A percentile compares a stretch with the other conserved stretches of the same genome.
phyloP scores from a whole-genome alignment of 768 basidiomycete species.

The Termitomyces sp. region DNA sequence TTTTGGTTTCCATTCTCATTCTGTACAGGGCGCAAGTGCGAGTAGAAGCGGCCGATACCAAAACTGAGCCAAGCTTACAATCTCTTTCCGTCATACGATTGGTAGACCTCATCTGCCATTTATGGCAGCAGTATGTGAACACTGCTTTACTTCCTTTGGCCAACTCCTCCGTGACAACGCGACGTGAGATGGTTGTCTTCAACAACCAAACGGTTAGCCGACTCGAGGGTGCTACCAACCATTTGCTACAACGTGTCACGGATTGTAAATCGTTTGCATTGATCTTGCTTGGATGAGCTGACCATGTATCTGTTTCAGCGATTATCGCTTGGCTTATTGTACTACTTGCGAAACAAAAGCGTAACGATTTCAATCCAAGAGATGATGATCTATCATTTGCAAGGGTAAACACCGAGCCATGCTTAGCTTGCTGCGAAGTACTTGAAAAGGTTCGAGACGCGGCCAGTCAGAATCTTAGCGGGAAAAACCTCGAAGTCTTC shows the following conservation, averaged over 20 bases:
- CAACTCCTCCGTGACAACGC: slow-evolving; percentile 77
- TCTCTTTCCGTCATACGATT: slow-evolving; percentile 60
- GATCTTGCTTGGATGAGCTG: not conserved
- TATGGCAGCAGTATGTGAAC: slow-evolving; percentile 96
- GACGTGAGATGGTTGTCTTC: slow-evolving; percentile 91
- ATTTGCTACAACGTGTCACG: slow-evolving; percentile 72
- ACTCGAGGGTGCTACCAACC: slow-evolving; percentile 81
- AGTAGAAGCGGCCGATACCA: slow-evolving; percentile 71
- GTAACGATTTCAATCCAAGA: slow-evolving; percentile 93
- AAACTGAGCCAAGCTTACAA: slow-evolving; percentile 76
- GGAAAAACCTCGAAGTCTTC: slow-evolving; percentile 91
- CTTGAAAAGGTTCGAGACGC: slow-evolving; percentile 79
- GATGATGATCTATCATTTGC: slow-evolving; percentile 96
- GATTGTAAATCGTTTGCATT: slow-evolving; percentile 57
- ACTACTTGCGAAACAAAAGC: slow-evolving; percentile 89
- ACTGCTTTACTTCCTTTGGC: slow-evolving; percentile 88
- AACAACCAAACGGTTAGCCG: slow-evolving; percentile 85
- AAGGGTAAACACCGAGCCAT: slow-evolving; percentile 92
- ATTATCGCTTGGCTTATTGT: slow-evolving; percentile 71
- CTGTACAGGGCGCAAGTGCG: slow-evolving; percentile 59
- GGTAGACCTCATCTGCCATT: slow-evolving; percentile 86
- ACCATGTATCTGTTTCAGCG: slow-evolving; percentile 33
- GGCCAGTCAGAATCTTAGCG: slow-evolving; percentile 74
- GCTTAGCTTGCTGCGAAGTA: slow-evolving; percentile 78
- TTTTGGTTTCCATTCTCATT: slow-evolving; percentile 3